Conservation (phyloP, 176 grass and related monocot species). For the Eremochloa ophiuroides region DNA sequence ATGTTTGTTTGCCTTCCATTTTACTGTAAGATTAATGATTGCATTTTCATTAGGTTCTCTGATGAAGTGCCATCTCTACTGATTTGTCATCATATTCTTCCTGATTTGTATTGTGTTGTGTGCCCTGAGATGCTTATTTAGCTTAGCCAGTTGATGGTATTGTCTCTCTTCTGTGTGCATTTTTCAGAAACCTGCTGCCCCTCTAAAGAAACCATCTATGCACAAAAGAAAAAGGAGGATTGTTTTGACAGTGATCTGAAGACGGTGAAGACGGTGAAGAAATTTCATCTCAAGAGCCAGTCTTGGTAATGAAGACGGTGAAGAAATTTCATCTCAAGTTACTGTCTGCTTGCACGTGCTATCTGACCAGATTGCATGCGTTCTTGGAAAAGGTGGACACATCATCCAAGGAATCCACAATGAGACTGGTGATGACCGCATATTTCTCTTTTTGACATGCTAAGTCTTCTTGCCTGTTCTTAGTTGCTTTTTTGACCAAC, state of each 20-base stretch:
- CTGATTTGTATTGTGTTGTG: background rate
- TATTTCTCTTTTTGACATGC: constrained; percentile 16
- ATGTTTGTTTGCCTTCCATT: background rate
- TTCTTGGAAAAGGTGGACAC: constrained; percentile 91
- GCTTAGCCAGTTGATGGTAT: background rate
- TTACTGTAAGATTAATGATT: background rate
- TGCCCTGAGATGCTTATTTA: background rate
- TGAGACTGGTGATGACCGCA: constrained; percentile 91
- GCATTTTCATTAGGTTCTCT: background rate
- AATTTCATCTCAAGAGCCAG: too few relatives aligned
- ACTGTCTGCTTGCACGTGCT: constrained; percentile 77
- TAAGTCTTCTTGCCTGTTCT: background rate
- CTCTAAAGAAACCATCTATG: background rate
- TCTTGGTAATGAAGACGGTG: constrained; percentile 54
- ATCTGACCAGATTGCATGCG: constrained; percentile 95
- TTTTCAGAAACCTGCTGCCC: constrained; percentile 37
- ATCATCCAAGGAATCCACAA: constrained; percentile 83
- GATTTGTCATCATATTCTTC: background rate
- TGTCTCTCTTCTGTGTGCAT: background rate
- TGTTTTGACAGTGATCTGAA: constrained; percentile 42
- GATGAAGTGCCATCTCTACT: background rate
- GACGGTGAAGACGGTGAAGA: too few relatives aligned
- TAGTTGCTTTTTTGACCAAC: constrained; percentile 7
- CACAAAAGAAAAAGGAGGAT: constrained; percentile 8
- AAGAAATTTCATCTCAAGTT: constrained; percentile 51